Percentiles rank a stretch among this genome's conserved stretches.
Evolutionary conservation across 140 eudicot species (phyloP).

Genomic region (Oenanthe javanica): DNA sequence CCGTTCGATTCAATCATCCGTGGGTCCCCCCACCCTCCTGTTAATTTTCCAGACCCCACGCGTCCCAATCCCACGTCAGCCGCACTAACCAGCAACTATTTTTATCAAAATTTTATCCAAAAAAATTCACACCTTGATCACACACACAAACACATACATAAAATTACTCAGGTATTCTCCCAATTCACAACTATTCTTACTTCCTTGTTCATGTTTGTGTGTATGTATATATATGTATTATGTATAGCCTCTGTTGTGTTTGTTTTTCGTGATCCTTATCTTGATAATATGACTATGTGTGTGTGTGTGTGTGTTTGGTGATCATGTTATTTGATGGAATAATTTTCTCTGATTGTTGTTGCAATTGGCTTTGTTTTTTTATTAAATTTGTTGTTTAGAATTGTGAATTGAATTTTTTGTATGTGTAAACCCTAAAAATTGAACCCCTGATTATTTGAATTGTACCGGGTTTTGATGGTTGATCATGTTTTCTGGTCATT

Average conservation of each 20-base stretch:
- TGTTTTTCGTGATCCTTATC: not conserved
- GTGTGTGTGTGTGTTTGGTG: not conserved
- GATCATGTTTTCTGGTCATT: not conserved
- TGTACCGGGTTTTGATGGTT: not conserved
- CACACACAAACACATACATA: not conserved
- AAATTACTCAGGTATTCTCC: not conserved
- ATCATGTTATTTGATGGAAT: not conserved
- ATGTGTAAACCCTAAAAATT: not conserved
- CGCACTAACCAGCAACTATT: not conserved
- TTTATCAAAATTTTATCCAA: not conserved
- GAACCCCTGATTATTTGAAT: not conserved
- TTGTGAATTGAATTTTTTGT: not conserved
- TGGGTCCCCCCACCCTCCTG: not conserved
- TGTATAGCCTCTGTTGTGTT: not conserved
- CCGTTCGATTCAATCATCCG: not conserved
- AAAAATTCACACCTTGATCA: not conserved
- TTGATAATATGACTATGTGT: no score
- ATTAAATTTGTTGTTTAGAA: not conserved
- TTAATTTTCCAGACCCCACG: not conserved
- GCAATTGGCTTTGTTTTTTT: not conserved
- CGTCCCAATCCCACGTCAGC: not conserved
- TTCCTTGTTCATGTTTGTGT: not conserved
- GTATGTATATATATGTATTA: not conserved
- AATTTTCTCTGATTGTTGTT: not conserved
- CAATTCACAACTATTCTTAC: not conserved